phyloP scores from a whole-genome alignment of 2,329 filamentous ascomycete species.

The Aspergillus sp. region DNA sequence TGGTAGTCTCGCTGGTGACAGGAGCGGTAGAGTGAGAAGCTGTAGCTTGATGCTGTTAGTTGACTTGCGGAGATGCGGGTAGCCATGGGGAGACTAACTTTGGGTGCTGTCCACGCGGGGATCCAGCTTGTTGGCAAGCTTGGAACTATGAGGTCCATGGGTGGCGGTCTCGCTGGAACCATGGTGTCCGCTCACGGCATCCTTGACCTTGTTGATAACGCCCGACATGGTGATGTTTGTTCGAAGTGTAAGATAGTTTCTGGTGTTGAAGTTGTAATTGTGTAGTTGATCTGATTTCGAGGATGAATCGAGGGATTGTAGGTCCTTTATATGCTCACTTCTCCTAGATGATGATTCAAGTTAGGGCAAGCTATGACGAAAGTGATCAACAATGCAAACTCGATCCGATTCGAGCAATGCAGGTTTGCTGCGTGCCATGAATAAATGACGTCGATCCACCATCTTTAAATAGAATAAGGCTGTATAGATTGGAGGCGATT shows the following conservation, averaged over 20 bases:
- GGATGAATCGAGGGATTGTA: too few species aligned
- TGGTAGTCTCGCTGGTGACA: background rate
- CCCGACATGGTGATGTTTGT: background rate
- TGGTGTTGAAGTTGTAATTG: background rate
- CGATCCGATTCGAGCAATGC: too few species aligned
- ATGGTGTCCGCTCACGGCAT: background rate
- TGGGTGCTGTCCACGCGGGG: background rate
- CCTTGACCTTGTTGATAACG: background rate
- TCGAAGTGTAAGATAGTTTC: background rate
- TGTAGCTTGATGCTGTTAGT: background rate
- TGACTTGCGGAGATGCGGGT: background rate
- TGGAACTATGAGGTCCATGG: background rate
- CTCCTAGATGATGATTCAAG: too few species aligned
- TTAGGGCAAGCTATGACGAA: too few species aligned
- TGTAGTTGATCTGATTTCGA: background rate
- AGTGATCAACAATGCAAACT: too few species aligned
- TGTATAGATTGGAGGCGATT: too few species aligned
- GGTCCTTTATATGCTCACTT: too few species aligned
- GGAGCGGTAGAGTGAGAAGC: background rate
- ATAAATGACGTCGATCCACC: too few species aligned
- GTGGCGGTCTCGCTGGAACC: background rate
- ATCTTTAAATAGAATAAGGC: too few species aligned
- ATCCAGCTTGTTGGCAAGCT: background rate
- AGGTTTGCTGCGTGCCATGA: too few species aligned
- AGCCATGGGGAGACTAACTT: background rate